Evolutionary conservation across 1,139 yeast genomes (phyloP).

Genomic region (Suhomyces wounanorum): DNA sequence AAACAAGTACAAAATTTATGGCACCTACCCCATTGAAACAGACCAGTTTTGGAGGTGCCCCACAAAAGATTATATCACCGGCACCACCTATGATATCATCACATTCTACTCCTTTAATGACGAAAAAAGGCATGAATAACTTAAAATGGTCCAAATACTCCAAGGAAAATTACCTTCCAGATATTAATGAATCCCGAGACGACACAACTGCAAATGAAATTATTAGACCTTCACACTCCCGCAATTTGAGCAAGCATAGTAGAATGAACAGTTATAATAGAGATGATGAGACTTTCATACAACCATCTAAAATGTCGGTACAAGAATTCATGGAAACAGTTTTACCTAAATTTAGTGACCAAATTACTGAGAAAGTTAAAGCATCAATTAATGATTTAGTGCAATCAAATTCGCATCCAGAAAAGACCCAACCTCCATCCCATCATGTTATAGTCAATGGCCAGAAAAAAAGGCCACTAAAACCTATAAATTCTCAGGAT

Average conservation of each 20-base stretch:
- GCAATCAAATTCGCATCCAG: not conserved
- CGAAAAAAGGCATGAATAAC: constrained; percentile 11
- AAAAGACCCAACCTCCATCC: not conserved
- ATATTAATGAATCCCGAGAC: constrained; percentile 16
- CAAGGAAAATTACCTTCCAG: constrained; percentile 12
- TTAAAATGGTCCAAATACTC: constrained; percentile 11
- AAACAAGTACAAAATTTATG: constrained; percentile 1
- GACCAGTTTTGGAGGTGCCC: not conserved
- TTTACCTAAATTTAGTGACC: constrained; percentile 12
- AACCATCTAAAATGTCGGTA: constrained; percentile 7
- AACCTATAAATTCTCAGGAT: constrained; percentile 3
- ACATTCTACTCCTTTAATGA: constrained; percentile 35
- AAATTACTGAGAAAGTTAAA: constrained; percentile 11
- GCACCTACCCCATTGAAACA: not conserved
- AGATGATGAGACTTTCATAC: constrained; percentile 11
- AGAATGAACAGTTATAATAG: constrained; percentile 11
- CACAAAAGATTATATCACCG: constrained; percentile 1
- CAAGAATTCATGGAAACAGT: constrained; percentile 13
- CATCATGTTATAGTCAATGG: not conserved
- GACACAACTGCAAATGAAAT: constrained; percentile 20
- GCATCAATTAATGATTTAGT: constrained; percentile 9
- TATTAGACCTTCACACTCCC: constrained; percentile 12
- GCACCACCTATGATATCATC: constrained; percentile 22
- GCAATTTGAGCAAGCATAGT: constrained; percentile 10
- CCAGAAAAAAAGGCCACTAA: not conserved